These are phyloP conservation scores for Phytophthora palmivora DNA, from an alignment of 352 stramenopile species.

Conservation along the genomic window DNA sequence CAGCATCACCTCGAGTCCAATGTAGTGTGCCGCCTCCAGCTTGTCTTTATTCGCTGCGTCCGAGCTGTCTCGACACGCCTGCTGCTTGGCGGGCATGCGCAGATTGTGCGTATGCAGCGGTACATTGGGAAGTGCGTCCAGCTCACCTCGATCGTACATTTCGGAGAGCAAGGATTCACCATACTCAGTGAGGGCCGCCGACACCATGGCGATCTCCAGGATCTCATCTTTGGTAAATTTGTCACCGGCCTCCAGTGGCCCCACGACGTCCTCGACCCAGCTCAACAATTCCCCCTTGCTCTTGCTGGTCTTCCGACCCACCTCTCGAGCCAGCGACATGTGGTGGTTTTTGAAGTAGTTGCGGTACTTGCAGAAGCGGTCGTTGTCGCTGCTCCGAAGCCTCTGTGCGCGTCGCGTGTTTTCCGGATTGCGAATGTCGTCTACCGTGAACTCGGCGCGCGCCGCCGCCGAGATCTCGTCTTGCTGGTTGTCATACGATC, in stretches of 20 bases:
- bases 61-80: conserved; percentile 47
- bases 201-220: conserved; percentile 54
- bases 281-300: conserved; percentile 40
- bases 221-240: conserved; percentile 47
- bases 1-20: conserved; percentile 57
- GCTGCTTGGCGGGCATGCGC: conserved; percentile 44
- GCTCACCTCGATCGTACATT: conserved; percentile 42
- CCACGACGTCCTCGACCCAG: conserved; percentile 42
- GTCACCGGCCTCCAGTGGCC: conserved; percentile 24
- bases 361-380: conserved; percentile 54
- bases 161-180: conserved; percentile 28
- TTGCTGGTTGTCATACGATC: conserved; percentile 10
- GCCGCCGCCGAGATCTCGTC: conserved; percentile 33
- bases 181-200: conserved; percentile 43
- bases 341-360: conserved; percentile 65
- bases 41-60: conserved; percentile 46
- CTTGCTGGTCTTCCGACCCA: conserved; percentile 43
- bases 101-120: conserved; percentile 48
- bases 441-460: conserved; percentile 42
- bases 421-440: conserved; percentile 33
- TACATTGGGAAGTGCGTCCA: conserved; percentile 44
- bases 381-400: conserved; percentile 22
- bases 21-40: conserved; percentile 51
- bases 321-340: conserved; percentile 47
- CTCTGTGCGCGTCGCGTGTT: conserved; percentile 41